A percentile compares a stretch with the other conserved stretches of the same genome.
Evolutionary conservation across 805 yeast species (phyloP).

Genomic region (Zygotorulaspora danielsina): DNA sequence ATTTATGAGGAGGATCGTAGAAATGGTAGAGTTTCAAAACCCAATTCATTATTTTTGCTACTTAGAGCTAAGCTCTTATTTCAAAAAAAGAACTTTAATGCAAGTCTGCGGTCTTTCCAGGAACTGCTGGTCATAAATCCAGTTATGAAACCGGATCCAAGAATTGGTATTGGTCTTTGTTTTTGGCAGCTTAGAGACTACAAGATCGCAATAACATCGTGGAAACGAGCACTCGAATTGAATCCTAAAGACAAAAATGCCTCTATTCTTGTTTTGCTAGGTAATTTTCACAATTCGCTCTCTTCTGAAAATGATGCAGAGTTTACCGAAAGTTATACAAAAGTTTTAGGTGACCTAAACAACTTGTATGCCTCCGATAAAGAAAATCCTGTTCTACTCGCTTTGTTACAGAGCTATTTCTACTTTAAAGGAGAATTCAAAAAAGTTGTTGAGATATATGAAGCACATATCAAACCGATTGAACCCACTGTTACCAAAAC

Average conservation of each 20-base stretch:
- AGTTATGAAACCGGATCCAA: constrained; percentile 77
- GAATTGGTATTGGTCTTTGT: constrained; percentile 92
- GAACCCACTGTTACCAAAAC: constrained; percentile 35
- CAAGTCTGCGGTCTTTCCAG: constrained; percentile 79
- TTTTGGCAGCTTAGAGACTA: constrained; percentile 84
- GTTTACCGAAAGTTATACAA: constrained; percentile 56
- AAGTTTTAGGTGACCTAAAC: constrained; percentile 49
- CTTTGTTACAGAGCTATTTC: constrained; percentile 64
- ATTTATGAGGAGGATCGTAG: constrained; percentile 36
- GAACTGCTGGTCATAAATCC: constrained; percentile 75
- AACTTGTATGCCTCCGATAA: constrained; percentile 38
- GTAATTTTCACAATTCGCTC: constrained; percentile 60
- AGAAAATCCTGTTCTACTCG: constrained; percentile 56
- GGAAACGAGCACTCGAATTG: constrained; percentile 74
- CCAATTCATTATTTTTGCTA: constrained; percentile 69
- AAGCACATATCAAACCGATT: constrained; percentile 42
- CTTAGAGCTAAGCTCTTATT: constrained; percentile 82
- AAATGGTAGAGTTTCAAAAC: constrained; percentile 43
- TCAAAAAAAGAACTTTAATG: constrained; percentile 63
- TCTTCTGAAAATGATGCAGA: constrained; percentile 46
- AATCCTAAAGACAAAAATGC: constrained; percentile 59
- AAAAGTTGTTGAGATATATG: constrained; percentile 53
- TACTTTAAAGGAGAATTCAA: constrained; percentile 64
- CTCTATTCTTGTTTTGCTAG: constrained; percentile 59
- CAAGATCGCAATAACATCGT: constrained; percentile 70